Percentiles rank a stretch among this genome's conserved stretches.
Conservation (phyloP, 2,329 filamentous ascomycete genomes). For the Verticillium klebahnii region DNA sequence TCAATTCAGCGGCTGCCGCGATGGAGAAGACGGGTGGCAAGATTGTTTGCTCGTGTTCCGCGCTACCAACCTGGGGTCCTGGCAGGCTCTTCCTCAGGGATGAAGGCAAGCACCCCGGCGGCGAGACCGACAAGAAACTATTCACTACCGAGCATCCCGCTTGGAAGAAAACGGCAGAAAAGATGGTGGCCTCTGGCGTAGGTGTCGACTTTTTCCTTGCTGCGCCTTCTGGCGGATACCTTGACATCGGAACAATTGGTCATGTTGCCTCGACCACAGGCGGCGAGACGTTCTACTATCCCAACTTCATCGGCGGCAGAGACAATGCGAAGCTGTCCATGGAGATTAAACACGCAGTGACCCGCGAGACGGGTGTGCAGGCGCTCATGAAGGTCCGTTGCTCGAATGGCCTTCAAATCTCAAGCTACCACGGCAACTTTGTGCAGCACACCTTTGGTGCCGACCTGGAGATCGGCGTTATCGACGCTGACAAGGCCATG, state of each 20-base stretch:
- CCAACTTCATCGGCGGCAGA: conserved; percentile 86
- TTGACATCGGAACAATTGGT: conserved; percentile 89
- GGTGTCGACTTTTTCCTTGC: conserved; percentile 94
- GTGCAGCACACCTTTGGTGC: conserved; percentile 92
- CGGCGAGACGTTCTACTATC: conserved; percentile 94
- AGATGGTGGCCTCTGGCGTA: conserved; percentile 81
- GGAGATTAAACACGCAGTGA: conserved; percentile 83
- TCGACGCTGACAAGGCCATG: conserved; percentile 92
- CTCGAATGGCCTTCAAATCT: conserved; percentile 90
- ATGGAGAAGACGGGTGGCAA: conserved; percentile 87
- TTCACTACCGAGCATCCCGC: conserved; percentile 84
- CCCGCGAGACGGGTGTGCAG: conserved; percentile 89
- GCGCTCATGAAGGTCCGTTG: conserved; percentile 98
- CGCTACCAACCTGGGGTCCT: conserved; percentile 89
- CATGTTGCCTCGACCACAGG: conserved; percentile 86
- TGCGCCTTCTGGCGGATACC: conserved; percentile 82
- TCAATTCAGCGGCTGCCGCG: conserved; percentile 80
- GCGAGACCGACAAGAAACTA: conserved; percentile 87
- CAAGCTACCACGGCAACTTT: conserved; percentile 94
- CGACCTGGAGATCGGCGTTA: conserved; percentile 86
- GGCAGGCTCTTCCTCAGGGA: conserved; percentile 82
- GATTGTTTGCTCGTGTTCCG: conserved; percentile 79
- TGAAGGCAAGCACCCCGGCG: conserved; percentile 78
- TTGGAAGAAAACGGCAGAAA: conserved; percentile 81
- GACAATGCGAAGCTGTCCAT: conserved; percentile 79